A percentile compares a stretch with the other conserved stretches of the same genome.
phyloP scores from a whole-genome alignment of 257 asterid species.

The Plantago ovata region DNA sequence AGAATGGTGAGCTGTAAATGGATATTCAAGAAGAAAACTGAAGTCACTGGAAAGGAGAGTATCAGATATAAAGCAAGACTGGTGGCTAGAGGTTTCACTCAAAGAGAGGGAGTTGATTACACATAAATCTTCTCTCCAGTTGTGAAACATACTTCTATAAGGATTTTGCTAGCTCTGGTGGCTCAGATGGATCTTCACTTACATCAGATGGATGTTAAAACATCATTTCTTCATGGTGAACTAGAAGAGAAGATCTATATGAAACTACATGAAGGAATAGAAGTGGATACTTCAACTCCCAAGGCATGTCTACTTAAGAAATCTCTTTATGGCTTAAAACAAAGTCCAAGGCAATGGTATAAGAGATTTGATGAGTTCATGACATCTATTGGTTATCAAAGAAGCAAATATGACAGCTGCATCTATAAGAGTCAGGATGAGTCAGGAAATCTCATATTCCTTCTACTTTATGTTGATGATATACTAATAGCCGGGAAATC shows the following conservation, averaged over 20 bases:
- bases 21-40: not conserved
- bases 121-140: not conserved
- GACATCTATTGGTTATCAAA: not conserved
- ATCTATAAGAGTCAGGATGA: not conserved
- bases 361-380: not conserved
- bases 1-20: not conserved
- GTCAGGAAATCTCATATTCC: not conserved
- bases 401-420: not conserved
- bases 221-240: not conserved
- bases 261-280: not conserved
- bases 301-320: not conserved
- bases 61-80: not conserved
- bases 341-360: not conserved
- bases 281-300: too few species aligned
- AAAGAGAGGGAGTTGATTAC: constrained; percentile 3
- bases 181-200: not conserved
- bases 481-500: not conserved
- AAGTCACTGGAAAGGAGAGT: too few species aligned
- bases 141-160: not conserved
- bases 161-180: not conserved
- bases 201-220: not conserved
- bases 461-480: not conserved
- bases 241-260: not conserved
- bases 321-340: not conserved
- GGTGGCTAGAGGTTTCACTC: constrained; percentile 1